Conservation (phyloP, 805 yeast genomes). For the Candida ulmi region DNA sequence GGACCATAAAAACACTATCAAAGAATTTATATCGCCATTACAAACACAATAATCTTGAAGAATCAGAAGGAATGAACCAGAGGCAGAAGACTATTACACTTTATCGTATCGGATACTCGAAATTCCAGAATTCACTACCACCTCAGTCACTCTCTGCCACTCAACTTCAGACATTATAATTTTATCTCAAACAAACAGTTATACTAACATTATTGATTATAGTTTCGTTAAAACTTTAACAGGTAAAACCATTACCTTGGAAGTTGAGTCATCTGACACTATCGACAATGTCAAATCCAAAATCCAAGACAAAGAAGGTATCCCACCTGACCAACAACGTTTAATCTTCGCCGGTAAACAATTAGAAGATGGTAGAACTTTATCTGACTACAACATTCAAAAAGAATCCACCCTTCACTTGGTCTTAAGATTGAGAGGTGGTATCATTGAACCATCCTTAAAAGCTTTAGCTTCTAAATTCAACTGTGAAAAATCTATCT, state of each 20-base stretch:
- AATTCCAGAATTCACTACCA: too few species aligned
- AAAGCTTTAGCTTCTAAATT: conserved; percentile 98
- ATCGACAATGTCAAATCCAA: conserved; percentile 98
- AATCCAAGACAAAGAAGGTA: conserved; percentile 99
- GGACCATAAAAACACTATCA: too few species aligned
- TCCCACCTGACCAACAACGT: conserved; percentile 99
- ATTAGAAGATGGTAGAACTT: conserved; percentile 98
- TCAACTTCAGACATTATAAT: too few species aligned
- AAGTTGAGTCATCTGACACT: conserved; percentile 98
- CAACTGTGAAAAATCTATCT: conserved; percentile 99
- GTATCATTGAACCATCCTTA: conserved; percentile 99
- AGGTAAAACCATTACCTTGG: conserved; percentile 95
- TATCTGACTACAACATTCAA: conserved; percentile 99
- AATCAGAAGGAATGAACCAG: too few species aligned
- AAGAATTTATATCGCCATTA: too few species aligned
- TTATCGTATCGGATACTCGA: too few species aligned
- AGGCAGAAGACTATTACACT: too few species aligned
- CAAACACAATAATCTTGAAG: too few species aligned
- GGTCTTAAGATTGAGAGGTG: conserved; percentile 97
- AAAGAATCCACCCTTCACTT: conserved; percentile 97
- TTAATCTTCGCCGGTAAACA: conserved; percentile 99
- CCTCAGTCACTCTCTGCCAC: too few species aligned
- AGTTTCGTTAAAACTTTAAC: conserved; percentile 81
- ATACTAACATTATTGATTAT: conserved; percentile 11
- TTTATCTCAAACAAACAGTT: too few species aligned